Base-by-base conservation (phyloP, 179 eudicot species). In the Dionaea muscipula region DNA sequence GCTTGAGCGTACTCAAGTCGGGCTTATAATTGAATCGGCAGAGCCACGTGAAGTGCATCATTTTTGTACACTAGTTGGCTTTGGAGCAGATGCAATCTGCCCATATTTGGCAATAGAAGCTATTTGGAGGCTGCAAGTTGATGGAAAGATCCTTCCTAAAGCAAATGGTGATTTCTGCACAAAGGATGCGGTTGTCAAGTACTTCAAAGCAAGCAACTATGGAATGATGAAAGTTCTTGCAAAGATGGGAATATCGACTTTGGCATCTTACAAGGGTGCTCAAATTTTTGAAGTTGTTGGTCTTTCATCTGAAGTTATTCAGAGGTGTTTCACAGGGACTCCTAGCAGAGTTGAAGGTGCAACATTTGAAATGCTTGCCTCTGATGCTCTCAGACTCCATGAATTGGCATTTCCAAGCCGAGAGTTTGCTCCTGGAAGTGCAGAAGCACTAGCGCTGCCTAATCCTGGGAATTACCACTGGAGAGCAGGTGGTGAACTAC, bases 211-310 rank as follows among this genome's bases (percentile, higher is more conserved):
- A 37, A 85, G 94, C 76, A 74, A 72, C 61, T 85, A 94, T 51
- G 99, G 99, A 28, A 89, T 94, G 96, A 85, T 85, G 95, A 94
- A 94, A 66, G 99, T 94, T 70, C 95, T 94, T 57, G 99, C 99
- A 43, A 94, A 94, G 72, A 94, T 94, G 99, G 99, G 99, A 20
- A 94, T 94, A 58, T 94, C 99, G 25, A 94, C 99, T 51, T 60
- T 94, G 78, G 99, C 99, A 45, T 94, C 99, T 0, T 94, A 94
- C 72, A 94, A 94, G 76, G 99, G 99, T 62, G 99, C 99, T 62
- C 99, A 94, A 70, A 89, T 94, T 43, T 94, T 94, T 68, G 99
- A 94, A 69, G 99, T 88, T 16, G 95, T 94, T 44, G 99, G 99
- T 40, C 86, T 94, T 40, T 89, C 99, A 38, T 74, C 95, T 1